These are phyloP conservation scores for Plasmodium knowlesi DNA, from an alignment of 169 alveolate species.

Conservation along the genomic window DNA sequence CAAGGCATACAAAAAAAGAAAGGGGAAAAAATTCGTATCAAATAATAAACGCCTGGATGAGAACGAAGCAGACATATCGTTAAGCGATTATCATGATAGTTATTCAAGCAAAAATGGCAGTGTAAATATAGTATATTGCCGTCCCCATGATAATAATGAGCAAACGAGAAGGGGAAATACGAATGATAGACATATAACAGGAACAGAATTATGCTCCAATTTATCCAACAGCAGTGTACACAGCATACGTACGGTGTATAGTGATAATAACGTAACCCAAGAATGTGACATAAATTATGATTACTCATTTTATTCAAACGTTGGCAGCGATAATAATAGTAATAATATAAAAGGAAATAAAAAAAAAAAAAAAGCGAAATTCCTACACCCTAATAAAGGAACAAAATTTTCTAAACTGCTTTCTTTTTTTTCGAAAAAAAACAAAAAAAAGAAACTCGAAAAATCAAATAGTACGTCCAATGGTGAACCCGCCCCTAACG, in stretches of 20 bases:
- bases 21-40: neutral
- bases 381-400: constrained; percentile 3
- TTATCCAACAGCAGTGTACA: neutral
- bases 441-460: neutral
- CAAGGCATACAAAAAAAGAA: neutral
- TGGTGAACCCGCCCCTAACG: neutral
- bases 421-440: constrained; percentile 49
- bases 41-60: neutral
- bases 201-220: neutral
- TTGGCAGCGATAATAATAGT: neutral
- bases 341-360: neutral
- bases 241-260: neutral
- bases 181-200: neutral
- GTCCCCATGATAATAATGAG: neutral
- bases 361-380: neutral
- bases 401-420: constrained; percentile 10
- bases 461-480: neutral
- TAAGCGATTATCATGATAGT: neutral
- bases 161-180: neutral
- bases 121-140: neutral
- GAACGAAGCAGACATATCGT: constrained; percentile 1
- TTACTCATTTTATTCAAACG: neutral
- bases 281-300: constrained; percentile 9
- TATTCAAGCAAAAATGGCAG: neutral
- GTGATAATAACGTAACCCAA: neutral